These are phyloP conservation scores for Pichia sp. DNA, from an alignment of 1,139 yeast genomes.

Conservation along the genomic window DNA sequence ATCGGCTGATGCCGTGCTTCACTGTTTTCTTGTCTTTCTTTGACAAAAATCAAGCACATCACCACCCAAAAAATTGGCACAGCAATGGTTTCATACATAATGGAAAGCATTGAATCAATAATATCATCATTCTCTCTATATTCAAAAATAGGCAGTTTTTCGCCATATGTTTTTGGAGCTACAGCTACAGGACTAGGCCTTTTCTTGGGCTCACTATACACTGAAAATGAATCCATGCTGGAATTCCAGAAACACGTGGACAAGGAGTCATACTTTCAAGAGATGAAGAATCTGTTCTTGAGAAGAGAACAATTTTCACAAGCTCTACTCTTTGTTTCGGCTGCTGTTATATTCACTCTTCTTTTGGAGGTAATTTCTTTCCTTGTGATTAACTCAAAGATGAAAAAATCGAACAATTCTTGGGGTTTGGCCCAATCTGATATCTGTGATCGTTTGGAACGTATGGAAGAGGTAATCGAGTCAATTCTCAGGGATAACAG, in stretches of 20 bases:
- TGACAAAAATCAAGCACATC: too few species aligned
- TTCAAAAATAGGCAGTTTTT: neutral
- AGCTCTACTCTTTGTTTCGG: neutral
- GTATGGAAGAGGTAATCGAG: slow-evolving; percentile 10
- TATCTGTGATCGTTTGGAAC: slow-evolving; percentile 1
- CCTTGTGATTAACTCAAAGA: neutral
- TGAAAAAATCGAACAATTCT: too few species aligned
- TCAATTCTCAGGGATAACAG: slow-evolving; percentile 8
- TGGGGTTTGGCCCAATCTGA: too few species aligned
- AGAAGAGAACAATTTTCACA: slow-evolving; percentile 6
- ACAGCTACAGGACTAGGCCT: slow-evolving; percentile 8
- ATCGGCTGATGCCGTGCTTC: too few species aligned
- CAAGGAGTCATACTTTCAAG: slow-evolving; percentile 6
- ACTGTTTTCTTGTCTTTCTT: too few species aligned
- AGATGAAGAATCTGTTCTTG: slow-evolving; percentile 5
- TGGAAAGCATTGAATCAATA: neutral
- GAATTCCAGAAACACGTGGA: slow-evolving; percentile 9
- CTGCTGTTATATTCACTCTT: neutral
- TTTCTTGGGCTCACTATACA: slow-evolving; percentile 1
- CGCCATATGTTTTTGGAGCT: slow-evolving; percentile 6
- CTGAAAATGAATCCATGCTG: slow-evolving; percentile 5
- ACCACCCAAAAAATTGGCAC: too few species aligned
- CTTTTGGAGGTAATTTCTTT: neutral
- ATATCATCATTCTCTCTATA: neutral
- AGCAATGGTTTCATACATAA: neutral